Evolutionary conservation across 1,284 basidiomycete genomes (phyloP), one percentile per base, ranked within the genome.

Genomic region (Exobasidium rhododendri): DNA sequence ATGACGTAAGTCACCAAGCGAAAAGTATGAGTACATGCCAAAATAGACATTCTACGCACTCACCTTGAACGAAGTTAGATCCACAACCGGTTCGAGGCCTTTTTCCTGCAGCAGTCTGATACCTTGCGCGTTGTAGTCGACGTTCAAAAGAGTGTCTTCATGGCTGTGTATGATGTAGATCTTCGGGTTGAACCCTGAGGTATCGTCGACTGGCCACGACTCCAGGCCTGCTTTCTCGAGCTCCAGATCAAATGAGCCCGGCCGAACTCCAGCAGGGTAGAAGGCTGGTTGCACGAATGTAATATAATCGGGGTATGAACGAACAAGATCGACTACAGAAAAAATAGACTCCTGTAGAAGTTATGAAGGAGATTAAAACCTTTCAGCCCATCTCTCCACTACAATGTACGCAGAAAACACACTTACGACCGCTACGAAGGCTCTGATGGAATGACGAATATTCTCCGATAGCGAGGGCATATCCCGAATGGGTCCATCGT

Each of bases 71-170:
- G 52, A 40, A n/a, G n/a, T 20, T 13, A 32, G 26, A 26, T 55
- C 52, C 3, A 55, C 52, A 30, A 11, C 17, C 14, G 29, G 20
- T 20, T 29, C 28, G 26, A 55, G 32, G 28, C 52, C 52, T 32
- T 35, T 40, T 22, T 11, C n/a, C n/a, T 22, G 32, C 24, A 55
- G 17, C 17, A 31, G 17, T 4, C 35, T 26, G 3, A 55, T n/a
- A n/a, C 32, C 52, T 26, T 30, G 24, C 14, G n/a, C 32, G 14
- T 70, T 68, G 62, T 63, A 74, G 6, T 67, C 46, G 6, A 57
- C 59, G 4, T 67, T 63, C 7, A 68, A 55, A n/a, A 71, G 35
- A 14, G 68, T 69, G 1, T 32, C 61, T 5, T 54, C 52, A 28
- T 66, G 59, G 57, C 32, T 40, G 17, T 55, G 52, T 4, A 55